These are phyloP conservation scores for Pleurotus cornucopiae DNA, from an alignment of 768 basidiomycete genomes.

Conservation along the genomic window DNA sequence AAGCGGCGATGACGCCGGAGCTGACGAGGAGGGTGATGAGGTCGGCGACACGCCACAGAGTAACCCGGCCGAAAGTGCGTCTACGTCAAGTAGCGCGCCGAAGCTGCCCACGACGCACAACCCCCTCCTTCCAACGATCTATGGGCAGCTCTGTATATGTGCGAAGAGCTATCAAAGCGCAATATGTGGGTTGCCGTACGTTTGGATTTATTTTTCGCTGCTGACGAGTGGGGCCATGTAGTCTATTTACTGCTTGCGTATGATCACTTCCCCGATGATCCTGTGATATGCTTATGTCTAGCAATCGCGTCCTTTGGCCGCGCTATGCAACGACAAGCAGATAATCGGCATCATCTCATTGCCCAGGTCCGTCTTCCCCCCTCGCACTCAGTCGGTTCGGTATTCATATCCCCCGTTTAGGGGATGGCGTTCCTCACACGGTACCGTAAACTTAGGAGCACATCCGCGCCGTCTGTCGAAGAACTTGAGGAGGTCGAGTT, in stretches of 20 bases:
- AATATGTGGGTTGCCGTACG: slow-evolving; percentile 59
- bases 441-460: slow-evolving; percentile 66
- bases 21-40: slow-evolving; percentile 11
- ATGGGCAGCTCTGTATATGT: slow-evolving; percentile 80
- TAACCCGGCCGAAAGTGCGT: too few relatives aligned
- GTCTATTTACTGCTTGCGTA: slow-evolving; percentile 89
- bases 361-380: slow-evolving; percentile 42
- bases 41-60: slow-evolving; percentile 8
- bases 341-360: slow-evolving; percentile 89
- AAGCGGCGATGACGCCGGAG: slow-evolving; percentile 26
- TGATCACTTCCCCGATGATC: slow-evolving; percentile 79
- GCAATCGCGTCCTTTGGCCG: slow-evolving; percentile 85
- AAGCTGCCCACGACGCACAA: slow-evolving; percentile 66
- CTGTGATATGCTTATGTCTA: slow-evolving; percentile 78
- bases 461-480: slow-evolving; percentile 21
- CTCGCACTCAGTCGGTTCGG: not conserved
- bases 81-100: slow-evolving; percentile 11
- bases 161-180: slow-evolving; percentile 89
- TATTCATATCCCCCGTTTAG: slow-evolving; percentile 28
- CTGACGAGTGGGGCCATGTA: slow-evolving; percentile 23
- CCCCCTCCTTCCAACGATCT: slow-evolving; percentile 65
- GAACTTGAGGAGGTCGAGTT: slow-evolving; percentile 79
- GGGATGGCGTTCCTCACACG: slow-evolving; percentile 80
- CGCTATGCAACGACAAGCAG: slow-evolving; percentile 90
- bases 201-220: not conserved